Evolutionary conservation across 2,329 filamentous ascomycete species (phyloP).

Genomic region (Fusarium sp.): DNA sequence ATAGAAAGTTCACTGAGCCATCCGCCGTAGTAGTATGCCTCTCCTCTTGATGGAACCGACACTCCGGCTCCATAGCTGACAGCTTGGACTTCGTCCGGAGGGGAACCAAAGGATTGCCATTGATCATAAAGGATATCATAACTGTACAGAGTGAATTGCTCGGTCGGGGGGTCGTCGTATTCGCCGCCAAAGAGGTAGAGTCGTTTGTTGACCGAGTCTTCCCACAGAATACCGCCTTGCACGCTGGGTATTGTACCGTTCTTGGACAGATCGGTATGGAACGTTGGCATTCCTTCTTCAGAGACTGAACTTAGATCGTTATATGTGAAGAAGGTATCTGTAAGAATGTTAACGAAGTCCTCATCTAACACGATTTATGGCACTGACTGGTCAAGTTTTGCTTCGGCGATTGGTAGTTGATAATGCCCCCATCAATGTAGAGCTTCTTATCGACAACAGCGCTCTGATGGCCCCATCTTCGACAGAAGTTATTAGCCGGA

Average conservation of each 20-base stretch:
- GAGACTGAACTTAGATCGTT: slow-evolving; percentile 2
- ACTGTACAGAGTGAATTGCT: neutral
- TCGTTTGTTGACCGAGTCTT: slow-evolving; percentile 14
- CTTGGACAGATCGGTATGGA: slow-evolving; percentile 2
- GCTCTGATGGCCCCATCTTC: slow-evolving; percentile 10
- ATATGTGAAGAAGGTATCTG: slow-evolving; percentile 6
- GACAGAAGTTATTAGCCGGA: slow-evolving; percentile 1
- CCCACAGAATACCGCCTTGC: slow-evolving; percentile 10
- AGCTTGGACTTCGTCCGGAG: neutral
- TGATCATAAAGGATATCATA: slow-evolving; percentile 14
- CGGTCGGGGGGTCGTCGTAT: neutral
- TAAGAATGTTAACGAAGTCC: neutral
- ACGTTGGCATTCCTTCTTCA: slow-evolving; percentile 1
- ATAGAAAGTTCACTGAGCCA: slow-evolving; percentile 6
- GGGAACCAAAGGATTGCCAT: neutral
- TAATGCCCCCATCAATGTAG: slow-evolving; percentile 8
- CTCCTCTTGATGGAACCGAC: neutral
- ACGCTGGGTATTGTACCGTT: slow-evolving; percentile 14
- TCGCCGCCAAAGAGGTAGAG: slow-evolving; percentile 17
- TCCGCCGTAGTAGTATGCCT: slow-evolving; percentile 13
- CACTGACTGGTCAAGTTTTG: slow-evolving; percentile 3
- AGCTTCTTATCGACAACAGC: slow-evolving; percentile 11
- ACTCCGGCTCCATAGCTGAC: slow-evolving; percentile 15
- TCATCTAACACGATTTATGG: fast-evolving
- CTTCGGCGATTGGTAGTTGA: neutral